Evolutionary conservation across 139 green algal species (phyloP).

Genomic region (Chlamydomonas applanata): DNA sequence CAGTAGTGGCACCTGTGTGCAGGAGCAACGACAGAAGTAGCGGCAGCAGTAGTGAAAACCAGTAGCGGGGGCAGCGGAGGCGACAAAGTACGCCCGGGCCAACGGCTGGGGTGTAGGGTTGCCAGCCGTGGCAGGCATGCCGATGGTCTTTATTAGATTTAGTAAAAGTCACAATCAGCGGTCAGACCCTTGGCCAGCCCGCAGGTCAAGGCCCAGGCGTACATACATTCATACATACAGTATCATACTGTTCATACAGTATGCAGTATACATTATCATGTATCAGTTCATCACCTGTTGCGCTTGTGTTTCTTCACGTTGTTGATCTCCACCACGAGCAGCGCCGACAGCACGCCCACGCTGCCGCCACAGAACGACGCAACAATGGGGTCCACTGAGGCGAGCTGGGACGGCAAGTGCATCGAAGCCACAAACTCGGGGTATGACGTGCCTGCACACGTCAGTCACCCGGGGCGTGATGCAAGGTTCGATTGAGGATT

Average conservation of each 20-base stretch:
- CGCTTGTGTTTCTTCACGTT: conserved; percentile 84
- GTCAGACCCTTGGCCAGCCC: too few relatives aligned
- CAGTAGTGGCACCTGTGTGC: conserved; percentile 62
- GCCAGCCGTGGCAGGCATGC: not conserved
- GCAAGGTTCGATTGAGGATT: too few relatives aligned
- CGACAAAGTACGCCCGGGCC: too few relatives aligned
- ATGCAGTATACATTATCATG: too few relatives aligned
- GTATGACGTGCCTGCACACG: conserved; percentile 88
- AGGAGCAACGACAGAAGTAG: too few relatives aligned
- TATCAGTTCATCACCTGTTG: conserved; percentile 46
- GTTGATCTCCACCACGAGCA: conserved; percentile 96
- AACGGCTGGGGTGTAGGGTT: not conserved
- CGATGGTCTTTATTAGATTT: too few relatives aligned
- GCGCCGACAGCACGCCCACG: conserved; percentile 89
- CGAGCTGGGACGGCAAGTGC: conserved; percentile 88
- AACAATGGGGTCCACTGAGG: conserved; percentile 95
- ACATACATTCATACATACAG: not conserved
- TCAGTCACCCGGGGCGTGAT: too few relatives aligned
- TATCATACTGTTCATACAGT: not conserved
- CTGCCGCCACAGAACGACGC: conserved; percentile 96
- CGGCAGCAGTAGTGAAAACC: too few relatives aligned
- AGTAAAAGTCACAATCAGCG: too few relatives aligned
- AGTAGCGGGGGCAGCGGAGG: too few relatives aligned
- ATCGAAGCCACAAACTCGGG: conserved; percentile 87
- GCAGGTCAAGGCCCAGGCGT: too few relatives aligned